Evolutionary conservation across 129 eudicot genomes (phyloP).

Genomic region (Tagetes erecta): DNA sequence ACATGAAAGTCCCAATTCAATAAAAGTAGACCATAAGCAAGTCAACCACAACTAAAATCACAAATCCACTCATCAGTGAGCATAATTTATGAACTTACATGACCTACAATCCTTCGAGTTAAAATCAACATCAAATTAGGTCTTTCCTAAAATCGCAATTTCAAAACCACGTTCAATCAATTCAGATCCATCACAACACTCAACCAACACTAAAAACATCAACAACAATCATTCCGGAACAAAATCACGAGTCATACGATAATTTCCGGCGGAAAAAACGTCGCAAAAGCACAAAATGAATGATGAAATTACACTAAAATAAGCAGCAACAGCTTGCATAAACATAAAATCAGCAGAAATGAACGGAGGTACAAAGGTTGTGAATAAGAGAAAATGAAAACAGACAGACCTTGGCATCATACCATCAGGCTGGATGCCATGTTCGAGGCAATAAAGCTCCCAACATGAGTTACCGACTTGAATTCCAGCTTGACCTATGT

Average conservation of each 20-base stretch:
- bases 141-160: neutral
- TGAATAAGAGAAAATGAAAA: neutral
- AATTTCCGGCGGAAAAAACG: neutral
- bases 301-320: neutral
- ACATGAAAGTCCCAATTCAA: neutral
- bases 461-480: constrained; percentile 95
- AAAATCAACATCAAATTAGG: neutral
- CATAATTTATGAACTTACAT: neutral
- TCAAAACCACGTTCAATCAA: neutral
- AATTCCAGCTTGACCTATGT: constrained; percentile 95
- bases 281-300: neutral
- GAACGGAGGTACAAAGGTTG: neutral
- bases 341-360: neutral
- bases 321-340: neutral
- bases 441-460: constrained; percentile 93
- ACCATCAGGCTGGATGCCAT: constrained; percentile 93
- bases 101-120: neutral
- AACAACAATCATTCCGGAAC: neutral
- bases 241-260: neutral
- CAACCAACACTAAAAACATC: neutral
- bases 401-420: constrained; percentile 76
- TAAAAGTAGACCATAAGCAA: neutral
- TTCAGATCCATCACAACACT: constrained; percentile 9
- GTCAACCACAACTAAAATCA: constrained; percentile 15
- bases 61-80: neutral